phyloP scores from a whole-genome alignment of 805 yeast genomes.

The Hanseniaspora occidentalis region DNA sequence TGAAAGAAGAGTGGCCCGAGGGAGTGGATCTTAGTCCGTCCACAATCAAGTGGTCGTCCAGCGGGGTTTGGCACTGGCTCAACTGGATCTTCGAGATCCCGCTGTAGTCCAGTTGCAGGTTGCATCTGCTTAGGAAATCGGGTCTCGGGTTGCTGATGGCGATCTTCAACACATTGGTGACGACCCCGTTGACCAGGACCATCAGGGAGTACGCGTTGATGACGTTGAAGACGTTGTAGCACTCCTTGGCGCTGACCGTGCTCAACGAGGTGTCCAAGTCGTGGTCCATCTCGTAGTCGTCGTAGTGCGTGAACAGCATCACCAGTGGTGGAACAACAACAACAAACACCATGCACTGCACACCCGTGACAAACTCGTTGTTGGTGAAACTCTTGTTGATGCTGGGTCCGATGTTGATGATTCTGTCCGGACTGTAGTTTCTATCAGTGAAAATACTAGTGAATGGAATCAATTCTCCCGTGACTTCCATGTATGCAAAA shows the following conservation, averaged over 20 bases:
- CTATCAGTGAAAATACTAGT: not conserved
- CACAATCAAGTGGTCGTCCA: constrained; percentile 10
- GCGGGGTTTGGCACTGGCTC: constrained; percentile 7
- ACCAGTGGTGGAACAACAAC: not conserved
- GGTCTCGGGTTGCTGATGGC: constrained; percentile 19
- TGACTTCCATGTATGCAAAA: not conserved
- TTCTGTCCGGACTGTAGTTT: not conserved
- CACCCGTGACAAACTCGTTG: not conserved
- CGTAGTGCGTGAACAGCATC: not conserved
- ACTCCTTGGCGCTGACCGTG: not conserved
- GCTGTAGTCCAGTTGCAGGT: constrained; percentile 4
- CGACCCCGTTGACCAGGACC: constrained; percentile 14
- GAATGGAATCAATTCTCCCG: not conserved
- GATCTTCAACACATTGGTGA: constrained; percentile 18
- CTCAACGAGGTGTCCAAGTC: not conserved
- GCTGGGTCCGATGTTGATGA: not conserved
- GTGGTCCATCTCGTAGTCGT: not conserved
- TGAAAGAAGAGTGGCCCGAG: constrained; percentile 22
- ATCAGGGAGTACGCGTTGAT: constrained; percentile 13
- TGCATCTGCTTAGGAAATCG: constrained; percentile 20
- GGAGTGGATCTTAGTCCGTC: constrained; percentile 24
- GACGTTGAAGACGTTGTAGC: constrained; percentile 12
- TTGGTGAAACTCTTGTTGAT: not conserved
- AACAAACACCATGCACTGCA: not conserved
- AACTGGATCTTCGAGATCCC: not conserved